Base-by-base conservation (phyloP, 495 filamentous ascomycete genomes). In the Xylaria palmicola region DNA sequence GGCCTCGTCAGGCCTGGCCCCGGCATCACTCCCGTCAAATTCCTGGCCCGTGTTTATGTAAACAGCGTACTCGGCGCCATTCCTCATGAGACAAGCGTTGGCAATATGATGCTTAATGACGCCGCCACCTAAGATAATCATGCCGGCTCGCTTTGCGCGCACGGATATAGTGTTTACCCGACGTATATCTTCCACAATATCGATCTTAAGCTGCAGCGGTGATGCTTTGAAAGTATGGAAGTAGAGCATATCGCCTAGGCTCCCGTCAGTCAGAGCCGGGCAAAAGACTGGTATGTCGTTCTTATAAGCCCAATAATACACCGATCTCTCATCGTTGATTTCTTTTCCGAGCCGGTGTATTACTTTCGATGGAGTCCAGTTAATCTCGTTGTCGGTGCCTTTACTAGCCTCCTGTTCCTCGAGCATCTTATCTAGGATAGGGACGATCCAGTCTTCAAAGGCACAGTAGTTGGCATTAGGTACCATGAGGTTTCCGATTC, bases 251-350 rank as follows among this genome's bases (percentile, higher is more conserved):
- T 98, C 94, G 0, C 94, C 95, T 17, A 98, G 75, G 50, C 89
- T 93, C 6, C 94, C 95, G 65, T 98, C 94, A 2, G 95, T 98
- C 62, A 98, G 77, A 8, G 94, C 94, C 0, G 94, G 95, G 68
- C 93, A 97, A 81, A 98, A 98, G 9, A 98, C 87, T 0, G 94
- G 95, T 54, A 98, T 98, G 72, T 90, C 75, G 76, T 98, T 97
- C 71, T 88, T 89, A 69, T 86, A 91, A 0, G 92, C 92, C 94
- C 94, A 98, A 77, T 97, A 97, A 66, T 89, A 89, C 4, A 98
- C 91, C 1, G 88, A 92, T 40, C 84, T 79, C 71, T 94, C 88
- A 71, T 98, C 80, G 71, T 96, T 90, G 73, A 98, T 96, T 75
- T 98, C 93, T 62, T 84, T 88, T 15, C 94, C 94, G 3, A 98